Conservation (phyloP, 1,284 basidiomycete species). For the Entoloma clypeatum region DNA sequence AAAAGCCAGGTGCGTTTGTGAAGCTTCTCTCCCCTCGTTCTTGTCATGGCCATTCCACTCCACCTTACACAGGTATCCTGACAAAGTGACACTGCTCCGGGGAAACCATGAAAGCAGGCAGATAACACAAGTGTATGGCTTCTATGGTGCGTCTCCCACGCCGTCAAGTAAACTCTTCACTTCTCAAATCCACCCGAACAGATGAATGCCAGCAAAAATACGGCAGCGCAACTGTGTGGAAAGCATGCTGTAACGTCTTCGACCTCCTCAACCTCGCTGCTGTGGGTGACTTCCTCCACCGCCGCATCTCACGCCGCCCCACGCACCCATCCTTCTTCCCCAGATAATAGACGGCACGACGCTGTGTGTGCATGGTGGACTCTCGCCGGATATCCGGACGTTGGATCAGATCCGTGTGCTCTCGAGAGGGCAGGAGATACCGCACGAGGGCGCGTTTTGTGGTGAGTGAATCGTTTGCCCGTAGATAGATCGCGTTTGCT, state of each 20-base stretch:
- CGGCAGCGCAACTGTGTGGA: constrained; percentile 92
- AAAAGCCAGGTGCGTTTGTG: constrained; percentile 73
- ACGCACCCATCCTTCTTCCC: neutral
- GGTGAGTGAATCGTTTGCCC: too few species aligned
- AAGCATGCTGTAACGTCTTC: constrained; percentile 93
- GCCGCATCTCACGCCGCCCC: neutral
- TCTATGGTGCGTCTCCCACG: constrained; percentile 69
- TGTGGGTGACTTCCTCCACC: constrained; percentile 47
- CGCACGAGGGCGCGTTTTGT: constrained; percentile 97
- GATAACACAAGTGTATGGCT: constrained; percentile 97
- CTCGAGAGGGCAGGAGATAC: constrained; percentile 91
- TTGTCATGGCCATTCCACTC: constrained; percentile 9
- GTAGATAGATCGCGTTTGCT: too few species aligned
- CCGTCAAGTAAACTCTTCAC: neutral
- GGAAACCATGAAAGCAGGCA: constrained; percentile 97
- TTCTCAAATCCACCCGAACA: constrained; percentile 28
- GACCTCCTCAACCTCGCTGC: constrained; percentile 93
- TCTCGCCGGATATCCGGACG: constrained; percentile 90
- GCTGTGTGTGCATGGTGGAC: constrained; percentile 89
- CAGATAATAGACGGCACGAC: constrained; percentile 92
- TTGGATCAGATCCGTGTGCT: constrained; percentile 91
- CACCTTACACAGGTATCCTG: constrained; percentile 68
- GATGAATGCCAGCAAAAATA: constrained; percentile 98
- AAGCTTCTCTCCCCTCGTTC: neutral
- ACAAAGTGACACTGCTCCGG: constrained; percentile 85